Evolutionary conservation across 306 rosid genomes (phyloP).

Genomic region (Prunus persica): DNA sequence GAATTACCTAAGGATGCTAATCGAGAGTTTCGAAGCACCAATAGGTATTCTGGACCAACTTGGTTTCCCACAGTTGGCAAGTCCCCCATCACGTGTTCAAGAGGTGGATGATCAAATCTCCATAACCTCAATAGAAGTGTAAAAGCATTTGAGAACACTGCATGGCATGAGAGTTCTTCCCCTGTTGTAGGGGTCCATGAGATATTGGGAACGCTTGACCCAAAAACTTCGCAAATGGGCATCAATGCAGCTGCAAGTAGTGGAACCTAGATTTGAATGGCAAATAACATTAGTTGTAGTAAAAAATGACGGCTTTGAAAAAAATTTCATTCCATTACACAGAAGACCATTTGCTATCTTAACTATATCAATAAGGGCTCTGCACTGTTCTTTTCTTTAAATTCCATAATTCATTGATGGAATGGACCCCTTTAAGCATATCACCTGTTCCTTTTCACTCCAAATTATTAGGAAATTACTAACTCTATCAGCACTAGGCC

Average conservation of each 20-base stretch:
- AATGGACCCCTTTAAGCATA: too few relatives aligned
- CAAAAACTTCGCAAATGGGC: constrained; percentile 86
- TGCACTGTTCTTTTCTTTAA: too few relatives aligned
- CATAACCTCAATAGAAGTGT: constrained; percentile 80
- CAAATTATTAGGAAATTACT: not conserved
- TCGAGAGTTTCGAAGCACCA: constrained; percentile 64
- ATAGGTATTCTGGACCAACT: constrained; percentile 75
- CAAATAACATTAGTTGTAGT: constrained; percentile 23
- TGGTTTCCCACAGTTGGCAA: constrained; percentile 66
- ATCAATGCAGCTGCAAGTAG: constrained; percentile 72
- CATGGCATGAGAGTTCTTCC: constrained; percentile 69
- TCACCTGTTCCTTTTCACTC: not conserved
- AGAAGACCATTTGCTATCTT: not conserved
- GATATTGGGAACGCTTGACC: constrained; percentile 54
- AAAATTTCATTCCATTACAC: not conserved
- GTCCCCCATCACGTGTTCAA: constrained; percentile 58
- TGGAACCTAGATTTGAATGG: constrained; percentile 65
- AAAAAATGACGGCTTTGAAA: not conserved
- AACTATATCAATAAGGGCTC: not conserved
- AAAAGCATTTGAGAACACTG: constrained; percentile 85
- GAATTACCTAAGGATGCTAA: constrained; percentile 56
- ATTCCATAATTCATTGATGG: too few relatives aligned
- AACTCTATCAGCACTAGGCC: not conserved
- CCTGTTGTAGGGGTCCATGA: constrained; percentile 55
- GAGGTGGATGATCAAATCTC: constrained; percentile 77